Evolutionary conservation across 495 filamentous ascomycete species (phyloP), one percentile per base, ranked within the genome.

Genomic region (Hypomontagnella monticulosa): DNA sequence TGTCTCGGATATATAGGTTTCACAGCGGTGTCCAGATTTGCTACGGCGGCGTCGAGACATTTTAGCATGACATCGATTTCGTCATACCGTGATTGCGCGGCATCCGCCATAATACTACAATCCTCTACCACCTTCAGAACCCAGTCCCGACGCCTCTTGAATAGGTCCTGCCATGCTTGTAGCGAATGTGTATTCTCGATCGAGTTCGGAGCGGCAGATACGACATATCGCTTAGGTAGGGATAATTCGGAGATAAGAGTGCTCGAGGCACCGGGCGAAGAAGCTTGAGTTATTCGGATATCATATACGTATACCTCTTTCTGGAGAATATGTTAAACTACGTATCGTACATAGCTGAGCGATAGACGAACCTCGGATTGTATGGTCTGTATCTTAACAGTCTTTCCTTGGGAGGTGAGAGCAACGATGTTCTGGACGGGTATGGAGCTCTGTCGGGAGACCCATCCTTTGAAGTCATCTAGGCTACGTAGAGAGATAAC

Each of bases 251-350:
- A 79, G 53, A 84, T 78, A 38, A 76, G 58, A 43, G 72, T 48
- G 44, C 76, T 68, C 14, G 74, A 67, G 61, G 77, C 66, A 32
- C 71, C 71, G 41, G 75, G 63, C 43, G 79, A 76, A 33, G 79
- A 76, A 14, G 79, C 67, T 14, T 85, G 79, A 19, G 88, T 84
- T 69, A 87, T 85, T 64, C 88, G 85, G 52, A 88, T 85, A 75
- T 95, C 91, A 73, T 94, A 97, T 33, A 97, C 85, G 68, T 91
- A 96, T 61, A 97, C 87, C 73, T 97, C 92, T 58, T 84, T 89
- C 91, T 96, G 46, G 12, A 15, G 33, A 27, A 56, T 23, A 30
- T 57, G 40, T 60, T 18, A 20, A 34, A 27, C 9, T 16, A 8
- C 11, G 16, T 33, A 34, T 30, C 37, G 38, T 27, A 48, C 18